Evolutionary conservation across 2,329 filamentous ascomycete species (phyloP), one percentile per base, ranked within the genome.

Genomic region (Hymenoscyphus repandus): DNA sequence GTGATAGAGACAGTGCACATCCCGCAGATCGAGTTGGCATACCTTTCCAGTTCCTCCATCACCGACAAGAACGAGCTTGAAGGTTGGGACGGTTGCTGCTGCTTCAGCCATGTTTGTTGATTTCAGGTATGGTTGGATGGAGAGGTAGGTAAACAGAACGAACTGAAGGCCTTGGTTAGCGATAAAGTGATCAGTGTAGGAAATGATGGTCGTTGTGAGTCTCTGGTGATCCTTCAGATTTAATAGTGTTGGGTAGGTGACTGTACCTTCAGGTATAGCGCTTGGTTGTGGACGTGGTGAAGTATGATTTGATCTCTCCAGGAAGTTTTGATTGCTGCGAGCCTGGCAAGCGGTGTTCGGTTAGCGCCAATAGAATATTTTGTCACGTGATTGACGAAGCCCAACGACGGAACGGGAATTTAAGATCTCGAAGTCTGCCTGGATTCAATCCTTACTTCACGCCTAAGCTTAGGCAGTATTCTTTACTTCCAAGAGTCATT

Each of bases 21-120:
- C 36, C 18, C 39, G 27, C 33, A 48, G 20, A 17, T 33, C 9
- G 22, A 49, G 40, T 49, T 41, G 40, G 52, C 84, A 75, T 75
- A 95, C 93, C 91, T 99, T 99, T 78, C 93, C 93, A 68, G 93
- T 99, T 82, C 93, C 93, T 76, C 93, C 93, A 72, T 99, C 93
- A 73, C 93, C 93, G 69, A 99, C 93, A 76, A 99, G 90, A 73
- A 99, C 93, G 68, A 99, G 89, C 89, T 99, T 99, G 87, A 99
- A 99, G 73, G 90, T 96, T 63, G 92, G 90, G 62, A 77, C 62
- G 60, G 71, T 67, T 71, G 71, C 68, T 70, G 71, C 64, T 59
- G 68, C 66, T 62, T 76, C 72, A 74, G 86, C 82, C 88, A 93
- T 95, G 67, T 54, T 74, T 62, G 55, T 55, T 57, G 50, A 49